Evolutionary conservation across 352 stramenopile species (phyloP).

Genomic region (Phytophthora sojae): DNA sequence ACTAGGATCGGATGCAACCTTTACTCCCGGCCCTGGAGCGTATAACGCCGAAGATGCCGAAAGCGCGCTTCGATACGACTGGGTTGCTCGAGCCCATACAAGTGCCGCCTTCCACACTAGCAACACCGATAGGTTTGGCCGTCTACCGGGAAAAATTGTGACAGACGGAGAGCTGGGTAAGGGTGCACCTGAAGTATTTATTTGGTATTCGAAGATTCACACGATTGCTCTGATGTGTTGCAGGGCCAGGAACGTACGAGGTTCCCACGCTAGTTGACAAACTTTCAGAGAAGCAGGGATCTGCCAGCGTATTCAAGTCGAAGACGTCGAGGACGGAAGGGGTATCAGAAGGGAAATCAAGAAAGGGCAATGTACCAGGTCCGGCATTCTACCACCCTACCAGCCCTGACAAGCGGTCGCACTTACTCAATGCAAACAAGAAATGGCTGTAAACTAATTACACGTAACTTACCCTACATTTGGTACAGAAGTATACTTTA

Average conservation of each 20-base stretch:
- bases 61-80: constrained; percentile 69
- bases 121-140: constrained; percentile 66
- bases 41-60: constrained; percentile 79
- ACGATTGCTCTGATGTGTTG: not conserved
- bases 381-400: constrained; percentile 74
- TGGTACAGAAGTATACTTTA: too few relatives aligned
- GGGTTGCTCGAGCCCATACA: constrained; percentile 61
- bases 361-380: constrained; percentile 45
- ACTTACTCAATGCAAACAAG: constrained; percentile 81
- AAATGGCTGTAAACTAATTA: constrained; percentile 75
- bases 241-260: constrained; percentile 71
- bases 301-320: constrained; percentile 47
- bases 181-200: not conserved
- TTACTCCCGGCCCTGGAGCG: constrained; percentile 60
- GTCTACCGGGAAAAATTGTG: constrained; percentile 39
- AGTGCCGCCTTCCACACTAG: constrained; percentile 72
- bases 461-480: not conserved
- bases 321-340: constrained; percentile 47
- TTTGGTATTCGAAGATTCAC: not conserved
- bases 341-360: not conserved
- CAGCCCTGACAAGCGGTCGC: constrained; percentile 63
- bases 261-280: constrained; percentile 33
- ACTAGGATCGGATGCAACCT: constrained; percentile 43
- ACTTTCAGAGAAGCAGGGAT: constrained; percentile 30
- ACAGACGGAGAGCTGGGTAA: constrained; percentile 62